Conservation (phyloP, 495 filamentous ascomycete species). For the Penicillium pancosmium region DNA sequence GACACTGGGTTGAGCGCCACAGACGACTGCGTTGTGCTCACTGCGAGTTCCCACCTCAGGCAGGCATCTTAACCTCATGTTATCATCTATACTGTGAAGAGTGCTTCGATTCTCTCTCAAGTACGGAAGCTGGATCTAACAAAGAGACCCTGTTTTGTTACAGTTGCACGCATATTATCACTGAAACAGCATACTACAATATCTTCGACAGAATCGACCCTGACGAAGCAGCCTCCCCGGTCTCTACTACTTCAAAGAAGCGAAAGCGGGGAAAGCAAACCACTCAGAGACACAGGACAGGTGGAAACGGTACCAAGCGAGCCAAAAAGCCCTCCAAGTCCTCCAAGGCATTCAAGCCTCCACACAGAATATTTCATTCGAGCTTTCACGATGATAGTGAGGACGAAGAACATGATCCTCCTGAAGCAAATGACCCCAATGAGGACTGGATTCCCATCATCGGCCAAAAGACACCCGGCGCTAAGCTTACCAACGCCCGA, state of each 20-base stretch:
- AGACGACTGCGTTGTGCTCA: conserved; percentile 36
- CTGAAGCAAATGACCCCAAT: conserved; percentile 10
- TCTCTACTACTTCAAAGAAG: neutral
- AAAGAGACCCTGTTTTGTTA: conserved; percentile 22
- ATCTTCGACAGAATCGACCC: neutral
- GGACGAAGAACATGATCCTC: conserved; percentile 6
- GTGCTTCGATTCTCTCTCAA: conserved; percentile 39
- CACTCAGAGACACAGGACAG: neutral
- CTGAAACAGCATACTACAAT: conserved; percentile 13
- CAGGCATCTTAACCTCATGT: conserved; percentile 47
- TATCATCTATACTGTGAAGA: conserved; percentile 51
- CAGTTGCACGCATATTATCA: conserved; percentile 20
- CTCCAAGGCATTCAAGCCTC: neutral
- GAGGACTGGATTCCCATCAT: conserved; percentile 29
- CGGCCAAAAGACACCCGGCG: conserved; percentile 22
- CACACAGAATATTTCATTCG: too few relatives aligned
- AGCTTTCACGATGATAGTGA: neutral
- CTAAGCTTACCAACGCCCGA: conserved; percentile 33
- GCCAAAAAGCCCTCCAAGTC: neutral
- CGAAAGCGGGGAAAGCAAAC: neutral
- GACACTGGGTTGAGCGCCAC: conserved; percentile 31
- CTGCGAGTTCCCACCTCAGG: conserved; percentile 33
- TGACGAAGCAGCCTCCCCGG: neutral
- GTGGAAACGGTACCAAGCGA: neutral
- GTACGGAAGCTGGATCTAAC: conserved; percentile 22